Evolutionary conservation across 768 basidiomycete genomes (phyloP), one percentile per base, ranked within the genome.

Genomic region (Suillus decipiens): DNA sequence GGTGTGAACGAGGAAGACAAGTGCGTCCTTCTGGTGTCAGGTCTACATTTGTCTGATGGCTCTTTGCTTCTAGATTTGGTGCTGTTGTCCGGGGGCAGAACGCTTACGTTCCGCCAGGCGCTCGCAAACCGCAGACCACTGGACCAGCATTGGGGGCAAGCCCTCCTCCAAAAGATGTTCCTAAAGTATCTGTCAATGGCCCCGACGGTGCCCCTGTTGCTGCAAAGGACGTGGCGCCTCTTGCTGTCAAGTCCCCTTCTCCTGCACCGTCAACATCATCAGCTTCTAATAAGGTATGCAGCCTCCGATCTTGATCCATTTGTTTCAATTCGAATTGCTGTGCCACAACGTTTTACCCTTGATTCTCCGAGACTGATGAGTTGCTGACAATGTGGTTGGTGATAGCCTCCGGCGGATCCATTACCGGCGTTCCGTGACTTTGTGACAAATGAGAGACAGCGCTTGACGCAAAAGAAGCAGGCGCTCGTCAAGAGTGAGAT

Each of bases 91-190:
- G 97, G 62, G 84, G 88, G 37, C 82, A 89, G 19, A 91, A 90
- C 70, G 96, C 96, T 31, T 99, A 99, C 73, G 86, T 99, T 43
- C 97, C 97, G 53, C 96, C 96, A 2, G 93, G 89, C 64, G 95
- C 95, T 42, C 86, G 96, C 62, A 86, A 83, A 74, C 63, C 72
- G 43, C 73, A 68, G 58, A 71, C 72, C 55, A 68, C 77, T 59
- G 66, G 74, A 61, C 56, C 39, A 42, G 28, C 39, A 10, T 57
- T 17, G 24, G 56, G 37, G 28, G 67, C 71, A 42, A 67, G 57
- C 34, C 69, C 67, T 19, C 66, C 70, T 39, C 65, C 68, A 48
- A 78, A 77, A 68, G 89, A 89, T 15, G 70, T 90, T 60, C 90
- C 91, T 36, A 90, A 88, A 73, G 86, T 92, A 54, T 82, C 89